These are phyloP conservation scores for Camellia sinensis DNA, from an alignment of 148 eudicot genomes.

Conservation along the genomic window DNA sequence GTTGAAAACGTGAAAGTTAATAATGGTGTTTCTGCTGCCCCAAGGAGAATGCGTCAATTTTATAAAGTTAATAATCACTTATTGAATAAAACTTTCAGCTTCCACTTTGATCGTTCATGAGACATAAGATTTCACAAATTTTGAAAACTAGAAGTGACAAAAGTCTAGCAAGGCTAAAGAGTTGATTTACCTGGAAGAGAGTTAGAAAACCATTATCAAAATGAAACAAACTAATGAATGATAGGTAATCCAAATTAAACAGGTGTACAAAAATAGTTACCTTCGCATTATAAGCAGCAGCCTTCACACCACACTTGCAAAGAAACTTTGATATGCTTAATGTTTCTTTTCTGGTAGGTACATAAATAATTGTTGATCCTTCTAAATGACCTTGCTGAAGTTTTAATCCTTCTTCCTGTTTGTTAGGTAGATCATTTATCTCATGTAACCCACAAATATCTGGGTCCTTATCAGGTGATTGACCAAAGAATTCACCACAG, in stretches of 20 bases:
- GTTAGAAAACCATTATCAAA: background rate
- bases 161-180: background rate
- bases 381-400: slow-evolving; percentile 31
- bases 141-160: background rate
- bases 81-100: background rate
- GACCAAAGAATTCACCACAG: slow-evolving; percentile 77
- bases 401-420: slow-evolving; percentile 27
- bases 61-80: background rate
- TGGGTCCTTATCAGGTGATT: slow-evolving; percentile 24
- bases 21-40: background rate
- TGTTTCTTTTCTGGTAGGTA: slow-evolving; percentile 79
- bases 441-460: slow-evolving; percentile 24
- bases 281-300: slow-evolving; percentile 87
- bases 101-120: background rate
- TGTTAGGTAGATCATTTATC: slow-evolving; percentile 19
- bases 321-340: slow-evolving; percentile 59
- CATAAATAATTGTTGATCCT: slow-evolving; percentile 83
- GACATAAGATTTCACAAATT: background rate
- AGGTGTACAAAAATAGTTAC: slow-evolving; percentile 29
- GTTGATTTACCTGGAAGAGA: background rate
- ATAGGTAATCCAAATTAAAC: background rate
- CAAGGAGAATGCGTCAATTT: background rate
- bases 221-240: background rate
- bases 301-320: slow-evolving; percentile 61
- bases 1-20: background rate